Base-by-base conservation (phyloP, 139 green algal species). In the Picochlorum sp. region DNA sequence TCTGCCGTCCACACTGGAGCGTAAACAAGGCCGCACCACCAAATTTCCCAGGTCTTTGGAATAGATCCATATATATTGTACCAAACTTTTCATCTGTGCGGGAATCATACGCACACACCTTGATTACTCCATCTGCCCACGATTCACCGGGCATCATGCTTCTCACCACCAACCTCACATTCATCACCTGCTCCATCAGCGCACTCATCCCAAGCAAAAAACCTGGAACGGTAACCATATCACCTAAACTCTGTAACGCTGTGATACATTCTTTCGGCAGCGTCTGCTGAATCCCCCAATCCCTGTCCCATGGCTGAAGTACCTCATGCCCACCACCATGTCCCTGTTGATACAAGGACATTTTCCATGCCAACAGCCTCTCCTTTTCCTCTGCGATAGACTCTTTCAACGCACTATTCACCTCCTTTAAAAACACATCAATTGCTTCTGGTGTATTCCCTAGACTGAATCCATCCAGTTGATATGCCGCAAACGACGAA, bases 21-120 rank as follows among this genome's bases (percentile, higher is more conserved):
- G 82, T 92, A 79, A 95, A 97, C 49, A 92, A 83, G 3, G 90
- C 85, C 4, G 83, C 81, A 44, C 80, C 77, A 0, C 70, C 62
- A 67, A 85, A 86, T 74, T 96, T 96, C 57, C 73, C 67, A 1
- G 69, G 76, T 38, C 77, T 68, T 45, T 58, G 62, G 10, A 64
- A 49, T 49, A 87, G 47, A 69, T 89, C 79, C 31, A 88, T 49
- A 60, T 86, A 88, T 4, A 87, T 34, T 2, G 57, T 80, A 0
- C 80, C 84, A 41, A 88, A 62, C 2, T 49, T 58, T 1, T 78
- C 75, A 30, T 21, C 37, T 21, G 14, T 21, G 23, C 5, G 8
- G 18, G 28, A 45, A 21, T 74, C 64, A 1, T 44, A 34, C 2
- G 72, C 66, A 13, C 41, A 38, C 10, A 78, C 67, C 60, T 86